Conservation (phyloP, 768 basidiomycete genomes). For the Amyloporia xantha region DNA sequence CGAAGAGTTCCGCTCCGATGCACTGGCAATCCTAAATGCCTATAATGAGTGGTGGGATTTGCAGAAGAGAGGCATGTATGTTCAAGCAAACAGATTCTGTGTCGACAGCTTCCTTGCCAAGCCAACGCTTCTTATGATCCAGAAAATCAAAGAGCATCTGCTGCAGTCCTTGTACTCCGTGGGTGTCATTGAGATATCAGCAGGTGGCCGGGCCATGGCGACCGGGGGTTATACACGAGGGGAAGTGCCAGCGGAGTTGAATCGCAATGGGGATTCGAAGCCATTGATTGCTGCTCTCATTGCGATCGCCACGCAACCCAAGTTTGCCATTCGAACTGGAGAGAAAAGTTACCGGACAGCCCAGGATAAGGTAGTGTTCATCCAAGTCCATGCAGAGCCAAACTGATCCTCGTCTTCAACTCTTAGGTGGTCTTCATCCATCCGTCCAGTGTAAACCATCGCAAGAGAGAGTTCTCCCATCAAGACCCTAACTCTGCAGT, state of each 20-base stretch:
- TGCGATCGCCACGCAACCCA: slow-evolving; percentile 81
- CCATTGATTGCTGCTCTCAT: slow-evolving; percentile 81
- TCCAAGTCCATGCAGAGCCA: too few relatives aligned
- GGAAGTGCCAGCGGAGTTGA: slow-evolving; percentile 60
- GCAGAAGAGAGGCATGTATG: slow-evolving; percentile 59
- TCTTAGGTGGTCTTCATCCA: slow-evolving; percentile 73
- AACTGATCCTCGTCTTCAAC: too few relatives aligned
- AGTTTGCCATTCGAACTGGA: slow-evolving; percentile 76
- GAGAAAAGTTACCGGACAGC: slow-evolving; percentile 66
- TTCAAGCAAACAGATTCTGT: slow-evolving; percentile 68
- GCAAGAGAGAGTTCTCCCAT: slow-evolving; percentile 41
- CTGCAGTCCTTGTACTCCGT: slow-evolving; percentile 69
- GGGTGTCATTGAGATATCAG: slow-evolving; percentile 79
- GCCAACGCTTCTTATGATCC: slow-evolving; percentile 74
- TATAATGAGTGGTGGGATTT: slow-evolving; percentile 78
- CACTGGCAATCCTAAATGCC: slow-evolving; percentile 70
- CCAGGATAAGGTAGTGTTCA: slow-evolving; percentile 86
- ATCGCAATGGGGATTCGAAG: slow-evolving; percentile 63
- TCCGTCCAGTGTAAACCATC: slow-evolving; percentile 79
- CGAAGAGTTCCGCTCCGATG: slow-evolving; percentile 76
- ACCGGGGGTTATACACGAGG: slow-evolving; percentile 14
- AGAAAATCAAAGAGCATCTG: slow-evolving; percentile 74
- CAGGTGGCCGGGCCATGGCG: slow-evolving; percentile 38
- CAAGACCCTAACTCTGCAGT: slow-evolving; percentile 22
- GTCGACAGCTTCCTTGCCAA: slow-evolving; percentile 83